Percentiles rank a stretch among this genome's conserved stretches.
Evolutionary conservation across 805 yeast genomes (phyloP).

Genomic region (Candida ipomoeae): DNA sequence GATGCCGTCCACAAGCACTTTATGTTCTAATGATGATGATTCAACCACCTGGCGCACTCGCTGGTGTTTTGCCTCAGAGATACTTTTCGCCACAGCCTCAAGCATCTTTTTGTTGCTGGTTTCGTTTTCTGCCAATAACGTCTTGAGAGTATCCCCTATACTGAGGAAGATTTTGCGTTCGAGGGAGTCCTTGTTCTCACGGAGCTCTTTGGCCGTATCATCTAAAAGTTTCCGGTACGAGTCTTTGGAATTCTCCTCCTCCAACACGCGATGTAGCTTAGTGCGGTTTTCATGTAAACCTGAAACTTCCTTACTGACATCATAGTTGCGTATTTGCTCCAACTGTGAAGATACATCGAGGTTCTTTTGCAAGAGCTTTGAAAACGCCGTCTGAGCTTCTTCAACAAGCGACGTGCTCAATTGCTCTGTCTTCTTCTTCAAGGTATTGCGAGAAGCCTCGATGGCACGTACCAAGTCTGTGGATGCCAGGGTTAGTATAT

Average conservation of each 20-base stretch:
- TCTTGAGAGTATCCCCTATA: not conserved
- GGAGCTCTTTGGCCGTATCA: not conserved
- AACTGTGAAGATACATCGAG: not conserved
- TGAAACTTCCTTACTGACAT: not conserved
- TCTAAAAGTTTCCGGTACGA: not conserved
- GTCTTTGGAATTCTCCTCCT: not conserved
- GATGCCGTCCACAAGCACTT: not conserved
- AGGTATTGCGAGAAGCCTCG: not conserved
- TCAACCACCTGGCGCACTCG: not conserved
- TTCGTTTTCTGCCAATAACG: constrained; percentile 3
- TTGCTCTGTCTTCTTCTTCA: not conserved
- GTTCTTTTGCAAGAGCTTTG: not conserved
- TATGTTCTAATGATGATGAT: not conserved
- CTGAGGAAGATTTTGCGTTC: not conserved
- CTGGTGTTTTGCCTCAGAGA: not conserved
- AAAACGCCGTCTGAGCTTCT: not conserved
- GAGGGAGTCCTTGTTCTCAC: not conserved
- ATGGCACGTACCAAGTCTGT: not conserved
- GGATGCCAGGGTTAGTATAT: not conserved
- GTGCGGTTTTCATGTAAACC: not conserved
- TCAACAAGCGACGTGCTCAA: not conserved
- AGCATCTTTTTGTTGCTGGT: not conserved
- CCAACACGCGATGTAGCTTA: not conserved
- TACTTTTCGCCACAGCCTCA: constrained; percentile 1
- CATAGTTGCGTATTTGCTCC: not conserved